Evolutionary conservation across 352 stramenopile species (phyloP).

Genomic region (Globisporangium emineosum): DNA sequence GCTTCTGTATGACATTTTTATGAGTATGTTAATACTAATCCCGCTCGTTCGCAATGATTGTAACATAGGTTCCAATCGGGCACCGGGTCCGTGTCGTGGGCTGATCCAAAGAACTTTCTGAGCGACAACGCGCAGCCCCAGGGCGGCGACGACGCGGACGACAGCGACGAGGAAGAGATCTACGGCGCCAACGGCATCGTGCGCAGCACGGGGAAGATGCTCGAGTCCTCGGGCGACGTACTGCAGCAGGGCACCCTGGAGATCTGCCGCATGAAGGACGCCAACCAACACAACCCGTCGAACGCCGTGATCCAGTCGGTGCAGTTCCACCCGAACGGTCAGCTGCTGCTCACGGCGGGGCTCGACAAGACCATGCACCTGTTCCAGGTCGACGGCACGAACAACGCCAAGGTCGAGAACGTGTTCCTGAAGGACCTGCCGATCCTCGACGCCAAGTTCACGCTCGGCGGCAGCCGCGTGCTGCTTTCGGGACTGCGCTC

Average conservation of each 20-base stretch:
- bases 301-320: slow-evolving; percentile 85
- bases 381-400: slow-evolving; percentile 90
- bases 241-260: slow-evolving; percentile 62
- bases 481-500: slow-evolving; percentile 91
- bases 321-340: slow-evolving; percentile 87
- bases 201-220: slow-evolving; percentile 54
- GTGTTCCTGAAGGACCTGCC: slow-evolving; percentile 90
- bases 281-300: slow-evolving; percentile 87
- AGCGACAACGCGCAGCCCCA: slow-evolving; percentile 22
- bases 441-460: slow-evolving; percentile 86
- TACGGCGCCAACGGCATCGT: slow-evolving; percentile 39
- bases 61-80: slow-evolving; percentile 41
- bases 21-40: background rate
- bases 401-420: slow-evolving; percentile 87
- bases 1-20: background rate
- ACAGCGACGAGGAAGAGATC: slow-evolving; percentile 59
- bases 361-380: slow-evolving; percentile 93
- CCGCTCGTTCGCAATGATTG: background rate
- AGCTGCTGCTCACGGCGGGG: slow-evolving; percentile 86
- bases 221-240: slow-evolving; percentile 48
- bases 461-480: slow-evolving; percentile 70
- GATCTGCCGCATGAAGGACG: slow-evolving; percentile 85
- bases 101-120: slow-evolving; percentile 70
- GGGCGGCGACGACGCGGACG: slow-evolving; percentile 28
- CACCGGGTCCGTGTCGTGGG: slow-evolving; percentile 60